Percentiles rank a stretch among this genome's conserved stretches.
Evolutionary conservation across 345 rosid species (phyloP).

Genomic region (Gossypium raimondii): DNA sequence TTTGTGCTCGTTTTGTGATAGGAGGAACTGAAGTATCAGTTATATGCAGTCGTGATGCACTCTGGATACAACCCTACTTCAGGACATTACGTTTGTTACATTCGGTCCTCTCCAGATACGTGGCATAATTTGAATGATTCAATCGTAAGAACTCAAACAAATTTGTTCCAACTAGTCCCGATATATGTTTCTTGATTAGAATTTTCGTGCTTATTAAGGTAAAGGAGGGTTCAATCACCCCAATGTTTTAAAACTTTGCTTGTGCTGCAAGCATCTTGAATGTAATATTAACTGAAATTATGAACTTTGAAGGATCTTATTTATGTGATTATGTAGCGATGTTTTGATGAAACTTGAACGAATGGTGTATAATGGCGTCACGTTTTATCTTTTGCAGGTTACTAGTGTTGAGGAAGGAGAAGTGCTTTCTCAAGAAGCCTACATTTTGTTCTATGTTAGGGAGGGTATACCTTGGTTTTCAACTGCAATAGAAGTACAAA

Average conservation of each 20-base stretch:
- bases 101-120: constrained; percentile 10
- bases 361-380: neutral
- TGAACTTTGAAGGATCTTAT: neutral
- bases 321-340: neutral
- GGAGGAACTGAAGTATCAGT: constrained; percentile 18
- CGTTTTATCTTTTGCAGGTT: constrained; percentile 45
- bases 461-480: constrained; percentile 73
- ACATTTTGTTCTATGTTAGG: constrained; percentile 75
- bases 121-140: constrained; percentile 21
- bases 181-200: neutral
- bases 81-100: constrained; percentile 18
- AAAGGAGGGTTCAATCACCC: neutral
- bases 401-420: constrained; percentile 39
- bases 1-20: neutral
- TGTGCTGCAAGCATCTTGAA: neutral
- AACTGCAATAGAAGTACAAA: constrained; percentile 38
- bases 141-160: constrained; percentile 12
- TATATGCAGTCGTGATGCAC: constrained; percentile 20
- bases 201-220: neutral
- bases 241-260: neutral
- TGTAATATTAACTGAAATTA: neutral
- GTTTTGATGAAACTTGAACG: neutral
- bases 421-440: constrained; percentile 68
- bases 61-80: constrained; percentile 17
- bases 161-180: neutral